Conservation (phyloP, 805 yeast genomes). For the Torulaspora indica region DNA sequence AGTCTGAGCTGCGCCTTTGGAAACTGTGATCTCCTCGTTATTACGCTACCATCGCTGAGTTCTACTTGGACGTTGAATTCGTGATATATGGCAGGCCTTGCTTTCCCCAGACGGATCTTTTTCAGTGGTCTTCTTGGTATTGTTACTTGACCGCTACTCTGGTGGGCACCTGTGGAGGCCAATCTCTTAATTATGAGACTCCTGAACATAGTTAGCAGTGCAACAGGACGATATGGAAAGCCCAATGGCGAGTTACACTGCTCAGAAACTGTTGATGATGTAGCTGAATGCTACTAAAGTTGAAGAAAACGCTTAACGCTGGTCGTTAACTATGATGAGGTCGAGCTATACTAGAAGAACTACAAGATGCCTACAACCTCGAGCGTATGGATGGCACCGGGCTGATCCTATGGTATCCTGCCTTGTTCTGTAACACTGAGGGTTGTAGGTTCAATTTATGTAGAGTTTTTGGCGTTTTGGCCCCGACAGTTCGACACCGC, state of each 20-base stretch:
- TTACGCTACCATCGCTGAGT: constrained; percentile 89
- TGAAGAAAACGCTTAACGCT: too few relatives aligned
- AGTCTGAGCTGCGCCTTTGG: constrained; percentile 84
- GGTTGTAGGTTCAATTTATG: too few relatives aligned
- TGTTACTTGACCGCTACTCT: constrained; percentile 23
- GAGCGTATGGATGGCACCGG: too few relatives aligned
- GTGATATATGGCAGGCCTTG: constrained; percentile 89
- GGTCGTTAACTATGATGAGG: too few relatives aligned
- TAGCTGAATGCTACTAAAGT: background rate
- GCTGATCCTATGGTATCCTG: too few relatives aligned
- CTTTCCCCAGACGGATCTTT: constrained; percentile 71
- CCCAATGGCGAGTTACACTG: background rate
- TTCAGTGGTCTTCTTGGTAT: constrained; percentile 55
- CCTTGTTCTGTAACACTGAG: too few relatives aligned
- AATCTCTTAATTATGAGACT: constrained; percentile 11
- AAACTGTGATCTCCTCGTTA: constrained; percentile 73
- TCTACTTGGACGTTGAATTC: constrained; percentile 88
- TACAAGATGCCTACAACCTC: too few relatives aligned
- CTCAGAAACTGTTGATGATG: background rate
- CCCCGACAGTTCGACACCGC: constrained; percentile 90
- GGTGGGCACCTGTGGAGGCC: constrained; percentile 27
- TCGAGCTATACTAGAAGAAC: too few relatives aligned
- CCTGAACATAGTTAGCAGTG: constrained; percentile 5
- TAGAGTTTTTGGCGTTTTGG: too few relatives aligned
- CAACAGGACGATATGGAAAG: background rate